Conservation (phyloP, 2,329 filamentous ascomycete species). For the Penicillium sp. region DNA sequence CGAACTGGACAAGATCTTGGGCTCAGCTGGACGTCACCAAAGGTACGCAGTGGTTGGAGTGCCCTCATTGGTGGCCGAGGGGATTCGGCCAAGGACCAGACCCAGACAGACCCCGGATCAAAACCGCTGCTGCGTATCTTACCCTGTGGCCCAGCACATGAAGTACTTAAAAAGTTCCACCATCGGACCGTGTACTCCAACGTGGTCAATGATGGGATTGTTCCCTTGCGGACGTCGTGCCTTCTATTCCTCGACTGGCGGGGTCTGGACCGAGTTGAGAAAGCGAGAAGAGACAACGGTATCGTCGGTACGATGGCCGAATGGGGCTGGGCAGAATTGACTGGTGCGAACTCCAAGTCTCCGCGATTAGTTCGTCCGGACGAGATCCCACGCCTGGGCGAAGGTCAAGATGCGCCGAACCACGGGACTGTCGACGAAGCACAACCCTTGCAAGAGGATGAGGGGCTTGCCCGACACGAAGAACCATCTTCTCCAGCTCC, state of each 20-base stretch:
- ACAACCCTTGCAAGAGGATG: conserved; percentile 21
- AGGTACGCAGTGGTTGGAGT: conserved; percentile 84
- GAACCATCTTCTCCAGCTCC: conserved; percentile 21
- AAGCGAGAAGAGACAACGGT: conserved; percentile 87
- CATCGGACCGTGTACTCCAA: conserved; percentile 95
- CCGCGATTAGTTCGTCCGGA: conserved; percentile 46
- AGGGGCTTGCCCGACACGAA: conserved; percentile 12
- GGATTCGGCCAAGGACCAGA: conserved; percentile 58
- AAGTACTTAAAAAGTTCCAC: conserved; percentile 81
- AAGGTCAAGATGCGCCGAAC: conserved; percentile 4
- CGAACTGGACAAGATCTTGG: conserved; percentile 93
- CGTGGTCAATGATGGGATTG: conserved; percentile 96
- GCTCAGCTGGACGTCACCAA: conserved; percentile 87
- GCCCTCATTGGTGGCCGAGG: conserved; percentile 81
- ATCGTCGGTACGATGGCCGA: conserved; percentile 89
- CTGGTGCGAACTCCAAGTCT: conserved; percentile 65
- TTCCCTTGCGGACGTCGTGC: conserved; percentile 91
- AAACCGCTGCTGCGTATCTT: conserved; percentile 88
- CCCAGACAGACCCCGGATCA: conserved; percentile 70
- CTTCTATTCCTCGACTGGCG: conserved; percentile 97
- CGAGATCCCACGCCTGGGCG: conserved; percentile 32
- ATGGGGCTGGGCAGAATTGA: conserved; percentile 94
- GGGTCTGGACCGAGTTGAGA: conserved; percentile 88
- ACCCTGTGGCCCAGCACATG: conserved; percentile 87
- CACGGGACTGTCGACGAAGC: conserved; percentile 11